Percentiles rank a stretch among this genome's conserved stretches.
phyloP scores from a whole-genome alignment of 371 early-diverging fungal species.

The Nematocida ironsii region DNA sequence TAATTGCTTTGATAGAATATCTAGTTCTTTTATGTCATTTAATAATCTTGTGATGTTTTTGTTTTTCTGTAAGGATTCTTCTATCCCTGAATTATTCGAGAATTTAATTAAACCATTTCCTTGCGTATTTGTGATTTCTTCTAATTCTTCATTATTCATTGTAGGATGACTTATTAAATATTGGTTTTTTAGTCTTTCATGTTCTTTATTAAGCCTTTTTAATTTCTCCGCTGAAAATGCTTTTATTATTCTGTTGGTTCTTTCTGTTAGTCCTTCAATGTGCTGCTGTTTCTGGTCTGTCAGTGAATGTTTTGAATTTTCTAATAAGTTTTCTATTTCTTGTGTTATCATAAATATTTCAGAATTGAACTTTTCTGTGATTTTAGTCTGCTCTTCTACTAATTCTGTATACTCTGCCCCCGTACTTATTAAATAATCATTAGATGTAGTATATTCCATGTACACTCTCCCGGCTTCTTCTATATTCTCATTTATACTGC shows the following conservation, averaged over 20 bases:
- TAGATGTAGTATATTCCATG: not conserved
- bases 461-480: constrained; percentile 18
- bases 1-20: constrained; percentile 57
- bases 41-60: constrained; percentile 61
- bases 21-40: constrained; percentile 56
- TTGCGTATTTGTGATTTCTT: constrained; percentile 43
- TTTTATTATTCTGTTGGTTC: constrained; percentile 30
- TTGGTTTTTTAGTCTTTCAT: constrained; percentile 56
- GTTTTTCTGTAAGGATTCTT: constrained; percentile 61
- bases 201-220: constrained; percentile 57
- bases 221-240: constrained; percentile 54
- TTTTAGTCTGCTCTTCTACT: not conserved
- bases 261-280: constrained; percentile 31
- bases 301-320: not conserved
- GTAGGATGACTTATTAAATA: constrained; percentile 68
- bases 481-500: constrained; percentile 13
- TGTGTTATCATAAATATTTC: not conserved
- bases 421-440: not conserved
- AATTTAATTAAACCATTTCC: constrained; percentile 53
- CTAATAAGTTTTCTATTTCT: not conserved
- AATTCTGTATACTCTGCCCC: not conserved
- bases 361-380: not conserved
- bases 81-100: constrained; percentile 65
- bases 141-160: constrained; percentile 65
- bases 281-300: constrained; percentile 18